Evolutionary conservation across 345 rosid species (phyloP), one percentile per base, ranked within the genome.

Genomic region (Salix exigua): DNA sequence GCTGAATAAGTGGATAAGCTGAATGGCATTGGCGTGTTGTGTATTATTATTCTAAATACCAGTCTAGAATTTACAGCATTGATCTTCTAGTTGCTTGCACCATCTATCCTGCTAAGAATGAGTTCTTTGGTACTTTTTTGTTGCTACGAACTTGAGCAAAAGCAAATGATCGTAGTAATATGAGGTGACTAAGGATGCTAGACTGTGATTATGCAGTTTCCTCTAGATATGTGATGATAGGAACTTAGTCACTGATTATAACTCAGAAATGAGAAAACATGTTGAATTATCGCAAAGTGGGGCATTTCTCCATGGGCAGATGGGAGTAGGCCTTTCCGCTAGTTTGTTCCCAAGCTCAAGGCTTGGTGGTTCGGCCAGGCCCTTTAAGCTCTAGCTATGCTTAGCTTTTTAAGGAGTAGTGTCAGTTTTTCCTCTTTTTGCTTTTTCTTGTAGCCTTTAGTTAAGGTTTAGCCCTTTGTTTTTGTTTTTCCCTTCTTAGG

Each of bases 11-110:
- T 64, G 58, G 37, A 21, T 35, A 23, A 18, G 8, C 1, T 23
- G 28, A 58, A n/a, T n/a, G 62, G 62, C 62, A 58, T n/a, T n/a
- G 62, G 62, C 62, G 23, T 58, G 14, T 66, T 62, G 42, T 13
- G 11, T 13, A 19, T 48, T 28, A 25, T 51, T 44, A 35, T 44
- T 8, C 5, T 5, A 53, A 66, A 6, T 9, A 64, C 58, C 66
- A 62, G 33, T 69, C 68, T 37, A 31, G 7, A 17, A 31, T 42
- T 60, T 16, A 5, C 19, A 30, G 30, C 35, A 55, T n/a, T 3
- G 62, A 64, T 40, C 68, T 66, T 61, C 66, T 19, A 42, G 58
- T 68, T 69, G 71, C 51, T 77, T 67, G 38, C 68, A 18, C 31
- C 67, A n/a, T 28, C 70, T 68, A 11, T 38, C 44, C 73, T 11